These are phyloP conservation scores for Gynostemma pentaphyllum DNA, from an alignment of 306 rosid genomes.

Conservation along the genomic window DNA sequence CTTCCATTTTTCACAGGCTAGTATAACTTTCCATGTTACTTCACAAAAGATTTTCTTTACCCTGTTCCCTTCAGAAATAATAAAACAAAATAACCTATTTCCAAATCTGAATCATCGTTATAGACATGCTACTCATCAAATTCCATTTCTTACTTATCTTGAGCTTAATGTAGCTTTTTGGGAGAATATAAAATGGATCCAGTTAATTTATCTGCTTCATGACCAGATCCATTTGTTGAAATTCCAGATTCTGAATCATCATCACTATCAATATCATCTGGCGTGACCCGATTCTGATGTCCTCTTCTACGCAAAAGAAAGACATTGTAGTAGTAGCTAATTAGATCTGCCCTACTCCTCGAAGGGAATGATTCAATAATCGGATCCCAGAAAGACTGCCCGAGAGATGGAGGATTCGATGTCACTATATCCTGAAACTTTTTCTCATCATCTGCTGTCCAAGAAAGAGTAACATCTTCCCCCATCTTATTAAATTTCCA, in stretches of 20 bases:
- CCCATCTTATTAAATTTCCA: conserved; percentile 56
- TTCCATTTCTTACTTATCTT: neutral
- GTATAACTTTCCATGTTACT: neutral
- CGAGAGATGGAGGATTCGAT: conserved; percentile 32
- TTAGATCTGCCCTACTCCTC: conserved; percentile 59
- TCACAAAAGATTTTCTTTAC: conserved; percentile 1
- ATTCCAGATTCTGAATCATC: conserved; percentile 34
- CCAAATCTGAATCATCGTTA: conserved; percentile 5
- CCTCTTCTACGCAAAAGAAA: conserved; percentile 63
- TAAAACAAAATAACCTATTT: neutral
- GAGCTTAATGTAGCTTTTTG: conserved; percentile 8
- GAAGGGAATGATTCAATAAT: conserved; percentile 36
- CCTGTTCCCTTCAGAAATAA: neutral
- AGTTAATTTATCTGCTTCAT: conserved; percentile 6
- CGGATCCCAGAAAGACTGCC: conserved; percentile 43
- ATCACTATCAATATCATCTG: conserved; percentile 48
- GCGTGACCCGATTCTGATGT: conserved; percentile 65
- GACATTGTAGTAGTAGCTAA: conserved; percentile 85
- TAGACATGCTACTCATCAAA: neutral
- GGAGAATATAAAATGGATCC: conserved; percentile 10
- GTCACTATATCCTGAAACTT: conserved; percentile 36
- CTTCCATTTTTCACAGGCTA: conserved; percentile 4
- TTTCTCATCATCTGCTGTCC: conserved; percentile 51
- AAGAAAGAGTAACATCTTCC: conserved; percentile 40
- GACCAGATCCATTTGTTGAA: conserved; percentile 28